These are phyloP conservation scores for Canariomyces notabilis DNA, from an alignment of 2,329 filamentous ascomycete genomes.

Conservation along the genomic window DNA sequence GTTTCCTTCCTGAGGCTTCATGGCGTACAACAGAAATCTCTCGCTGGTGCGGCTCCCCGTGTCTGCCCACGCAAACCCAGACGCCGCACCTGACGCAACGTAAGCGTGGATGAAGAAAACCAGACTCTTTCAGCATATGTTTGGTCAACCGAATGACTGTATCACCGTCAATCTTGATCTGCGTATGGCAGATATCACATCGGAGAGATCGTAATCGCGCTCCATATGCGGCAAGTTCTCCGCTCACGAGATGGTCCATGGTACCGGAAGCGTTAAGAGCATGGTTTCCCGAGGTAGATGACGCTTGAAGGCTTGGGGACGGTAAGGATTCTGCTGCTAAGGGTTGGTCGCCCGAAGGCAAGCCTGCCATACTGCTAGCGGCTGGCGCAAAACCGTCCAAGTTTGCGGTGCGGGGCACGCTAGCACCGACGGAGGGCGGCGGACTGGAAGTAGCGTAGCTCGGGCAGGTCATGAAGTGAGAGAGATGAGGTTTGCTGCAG, in stretches of 20 bases:
- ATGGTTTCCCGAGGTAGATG: not conserved
- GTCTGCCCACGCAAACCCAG: conserved; percentile 14
- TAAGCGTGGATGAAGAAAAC: conserved; percentile 12
- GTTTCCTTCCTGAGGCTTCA: not conserved
- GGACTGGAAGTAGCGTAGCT: not conserved
- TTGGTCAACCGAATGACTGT: not conserved
- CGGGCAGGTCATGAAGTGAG: not conserved
- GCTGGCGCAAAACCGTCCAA: too few relatives aligned
- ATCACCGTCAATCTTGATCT: not conserved
- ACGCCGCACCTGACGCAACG: conserved; percentile 15
- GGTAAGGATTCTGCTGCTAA: too few relatives aligned
- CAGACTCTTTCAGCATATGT: not conserved
- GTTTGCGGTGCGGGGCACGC: too few relatives aligned
- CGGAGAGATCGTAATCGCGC: not conserved
- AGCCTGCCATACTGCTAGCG: too few relatives aligned
- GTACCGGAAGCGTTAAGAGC: not conserved
- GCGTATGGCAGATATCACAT: conserved; percentile 7
- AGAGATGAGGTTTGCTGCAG: not conserved
- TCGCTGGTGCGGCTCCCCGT: not conserved
- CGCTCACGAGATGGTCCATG: not conserved
- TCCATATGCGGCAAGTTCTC: not conserved
- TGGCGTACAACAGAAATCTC: not conserved
- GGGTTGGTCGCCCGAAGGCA: too few relatives aligned
- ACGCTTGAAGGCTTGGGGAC: not conserved
- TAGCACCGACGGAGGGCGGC: not conserved